Conservation (phyloP, 805 yeast species). For the Clavispora asparagi region DNA sequence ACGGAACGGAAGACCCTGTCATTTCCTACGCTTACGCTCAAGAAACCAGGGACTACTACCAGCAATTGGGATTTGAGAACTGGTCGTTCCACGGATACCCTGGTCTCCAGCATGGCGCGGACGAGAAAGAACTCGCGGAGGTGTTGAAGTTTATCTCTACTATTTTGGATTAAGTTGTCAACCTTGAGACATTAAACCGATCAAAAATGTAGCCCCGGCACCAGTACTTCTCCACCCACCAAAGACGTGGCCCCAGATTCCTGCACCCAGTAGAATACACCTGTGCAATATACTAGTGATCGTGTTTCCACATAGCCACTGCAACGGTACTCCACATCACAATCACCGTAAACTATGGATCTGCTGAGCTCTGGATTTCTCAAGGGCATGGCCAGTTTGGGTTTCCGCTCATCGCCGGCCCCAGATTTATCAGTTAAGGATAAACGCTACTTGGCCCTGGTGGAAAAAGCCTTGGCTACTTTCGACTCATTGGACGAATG, state of each 20-base stretch:
- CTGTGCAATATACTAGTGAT: not conserved
- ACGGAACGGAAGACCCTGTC: slow-evolving; percentile 75
- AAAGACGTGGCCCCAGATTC: not conserved
- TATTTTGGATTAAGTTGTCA: slow-evolving; percentile 15
- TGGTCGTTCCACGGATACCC: slow-evolving; percentile 47
- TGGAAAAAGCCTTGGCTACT: slow-evolving; percentile 66
- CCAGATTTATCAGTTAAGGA: slow-evolving; percentile 43
- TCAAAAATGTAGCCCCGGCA: too few relatives aligned
- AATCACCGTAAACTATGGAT: not conserved
- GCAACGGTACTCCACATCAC: not conserved
- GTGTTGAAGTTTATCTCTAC: slow-evolving; percentile 32
- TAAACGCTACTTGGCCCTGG: slow-evolving; percentile 58
- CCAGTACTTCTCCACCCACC: too few relatives aligned
- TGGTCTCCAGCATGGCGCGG: slow-evolving; percentile 65
- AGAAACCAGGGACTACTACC: slow-evolving; percentile 40
- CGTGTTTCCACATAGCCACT: not conserved
- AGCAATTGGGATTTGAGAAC: slow-evolving; percentile 39
- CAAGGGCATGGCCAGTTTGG: slow-evolving; percentile 6
- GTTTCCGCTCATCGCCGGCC: not conserved
- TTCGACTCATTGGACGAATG: slow-evolving; percentile 89
- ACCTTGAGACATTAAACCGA: too few relatives aligned
- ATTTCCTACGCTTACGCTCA: slow-evolving; percentile 41
- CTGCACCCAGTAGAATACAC: not conserved
- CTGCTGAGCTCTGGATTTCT: slow-evolving; percentile 3
- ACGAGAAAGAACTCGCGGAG: slow-evolving; percentile 60